Evolutionary conservation across 139 green algal species (phyloP).

Genomic region (Mesotaenium endlicherianum): DNA sequence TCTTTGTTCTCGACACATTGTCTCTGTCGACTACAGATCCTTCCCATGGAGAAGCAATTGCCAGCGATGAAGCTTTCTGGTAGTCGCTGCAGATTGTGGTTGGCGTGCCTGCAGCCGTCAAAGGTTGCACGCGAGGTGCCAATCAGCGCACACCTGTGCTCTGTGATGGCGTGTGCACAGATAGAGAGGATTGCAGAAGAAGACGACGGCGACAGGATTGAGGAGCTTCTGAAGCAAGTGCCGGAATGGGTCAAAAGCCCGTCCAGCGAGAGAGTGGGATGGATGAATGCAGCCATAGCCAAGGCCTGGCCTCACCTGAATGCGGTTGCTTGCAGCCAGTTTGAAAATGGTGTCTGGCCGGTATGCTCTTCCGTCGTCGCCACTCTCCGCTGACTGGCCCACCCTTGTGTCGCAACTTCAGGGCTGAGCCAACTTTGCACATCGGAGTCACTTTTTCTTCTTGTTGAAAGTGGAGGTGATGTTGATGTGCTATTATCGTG

Average conservation of each 20-base stretch:
- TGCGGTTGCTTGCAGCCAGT: not conserved
- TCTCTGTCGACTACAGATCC: too few species aligned
- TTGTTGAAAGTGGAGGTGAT: too few species aligned
- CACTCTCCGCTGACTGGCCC: too few species aligned
- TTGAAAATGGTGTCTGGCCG: not conserved
- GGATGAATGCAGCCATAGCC: not conserved
- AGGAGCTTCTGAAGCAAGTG: not conserved
- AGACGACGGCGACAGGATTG: not conserved
- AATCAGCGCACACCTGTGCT: not conserved
- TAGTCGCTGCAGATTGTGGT: too few species aligned
- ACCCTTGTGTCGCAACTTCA: too few species aligned
- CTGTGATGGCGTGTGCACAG: not conserved
- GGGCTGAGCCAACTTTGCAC: too few species aligned
- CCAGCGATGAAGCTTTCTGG: too few species aligned
- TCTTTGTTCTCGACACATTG: too few species aligned
- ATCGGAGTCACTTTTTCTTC: too few species aligned
- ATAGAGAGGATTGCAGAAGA: not conserved
- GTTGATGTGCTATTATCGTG: too few species aligned
- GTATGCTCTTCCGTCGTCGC: not conserved
- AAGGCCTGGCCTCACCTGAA: conserved; percentile 3
- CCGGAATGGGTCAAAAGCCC: conserved; percentile 10
- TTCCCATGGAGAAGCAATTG: too few species aligned
- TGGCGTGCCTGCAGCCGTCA: not conserved
- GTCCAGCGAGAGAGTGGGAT: not conserved
- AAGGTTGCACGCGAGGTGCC: not conserved